Conservation (phyloP, 345 rosid species). For the Murraya paniculata region DNA sequence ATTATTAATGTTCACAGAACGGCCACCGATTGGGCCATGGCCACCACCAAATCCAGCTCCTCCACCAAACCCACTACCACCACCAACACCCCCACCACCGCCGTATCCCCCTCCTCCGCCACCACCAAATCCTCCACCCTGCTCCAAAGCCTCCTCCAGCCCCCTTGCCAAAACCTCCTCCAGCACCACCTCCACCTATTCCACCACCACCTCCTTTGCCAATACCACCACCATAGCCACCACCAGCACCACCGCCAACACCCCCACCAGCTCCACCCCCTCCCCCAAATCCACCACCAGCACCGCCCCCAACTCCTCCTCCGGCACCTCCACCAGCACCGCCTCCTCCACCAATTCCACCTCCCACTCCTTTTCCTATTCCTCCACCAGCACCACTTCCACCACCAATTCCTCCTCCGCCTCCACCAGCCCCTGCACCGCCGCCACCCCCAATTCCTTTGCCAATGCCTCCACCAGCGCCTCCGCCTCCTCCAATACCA, state of each 20-base stretch:
- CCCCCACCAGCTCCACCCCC: background rate
- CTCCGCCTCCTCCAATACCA: conserved; percentile 7
- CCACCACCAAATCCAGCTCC: conserved; percentile 16
- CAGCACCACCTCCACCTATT: conserved; percentile 6
- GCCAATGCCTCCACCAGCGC: conserved; percentile 8
- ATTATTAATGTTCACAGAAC: background rate
- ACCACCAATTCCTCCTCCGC: background rate
- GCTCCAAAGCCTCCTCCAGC: background rate
- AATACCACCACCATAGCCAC: conserved; percentile 5
- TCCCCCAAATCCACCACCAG: conserved; percentile 9
- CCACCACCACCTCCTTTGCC: conserved; percentile 15
- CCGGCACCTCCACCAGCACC: conserved; percentile 14
- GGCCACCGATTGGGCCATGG: conserved; percentile 16
- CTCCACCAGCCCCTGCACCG: background rate
- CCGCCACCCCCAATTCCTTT: conserved; percentile 14
- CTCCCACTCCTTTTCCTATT: background rate
- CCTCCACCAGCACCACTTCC: background rate
- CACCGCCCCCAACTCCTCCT: background rate
- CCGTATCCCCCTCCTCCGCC: conserved; percentile 3
- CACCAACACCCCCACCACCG: conserved; percentile 6
- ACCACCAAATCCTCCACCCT: background rate
- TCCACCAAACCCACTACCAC: background rate
- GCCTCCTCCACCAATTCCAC: background rate
- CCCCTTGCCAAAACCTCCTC: conserved; percentile 18
- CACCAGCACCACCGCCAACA: background rate